These are phyloP conservation scores for Xylaria curta DNA, from an alignment of 495 filamentous ascomycete genomes.

Conservation along the genomic window DNA sequence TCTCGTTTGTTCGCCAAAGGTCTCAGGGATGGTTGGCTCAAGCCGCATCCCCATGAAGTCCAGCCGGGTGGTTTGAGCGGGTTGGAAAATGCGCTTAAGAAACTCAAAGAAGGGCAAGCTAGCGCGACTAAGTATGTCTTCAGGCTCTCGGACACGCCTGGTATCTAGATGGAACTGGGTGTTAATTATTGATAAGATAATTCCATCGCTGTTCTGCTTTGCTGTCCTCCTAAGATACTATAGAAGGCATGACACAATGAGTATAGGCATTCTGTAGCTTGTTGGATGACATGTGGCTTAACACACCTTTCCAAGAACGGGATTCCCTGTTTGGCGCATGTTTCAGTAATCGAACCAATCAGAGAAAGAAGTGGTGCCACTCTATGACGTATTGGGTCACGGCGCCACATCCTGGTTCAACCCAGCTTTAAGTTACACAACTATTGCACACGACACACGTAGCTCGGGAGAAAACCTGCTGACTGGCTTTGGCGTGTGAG, in stretches of 20 bases:
- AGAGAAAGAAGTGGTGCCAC: background rate
- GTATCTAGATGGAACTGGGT: no score
- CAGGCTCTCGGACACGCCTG: no score
- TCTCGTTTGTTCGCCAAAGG: no score
- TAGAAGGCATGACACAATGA: slow-evolving; percentile 9
- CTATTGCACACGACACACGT: background rate
- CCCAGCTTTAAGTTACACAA: slow-evolving; percentile 15
- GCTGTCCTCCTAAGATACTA: background rate
- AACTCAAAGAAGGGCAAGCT: no score
- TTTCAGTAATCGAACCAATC: slow-evolving; percentile 13
- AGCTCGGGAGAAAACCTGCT: slow-evolving; percentile 13
- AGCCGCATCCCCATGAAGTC: no score
- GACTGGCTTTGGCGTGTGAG: slow-evolving; percentile 16
- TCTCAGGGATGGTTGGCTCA: no score
- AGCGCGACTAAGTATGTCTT: no score
- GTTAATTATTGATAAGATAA: no score
- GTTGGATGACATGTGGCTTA: background rate
- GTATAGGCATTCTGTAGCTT: background rate
- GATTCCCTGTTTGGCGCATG: slow-evolving; percentile 16
- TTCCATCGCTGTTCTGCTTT: no score
- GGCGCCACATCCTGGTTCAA: slow-evolving; percentile 8
- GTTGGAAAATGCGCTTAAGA: no score
- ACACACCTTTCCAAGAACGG: slow-evolving; percentile 17
- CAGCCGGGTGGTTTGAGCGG: no score
- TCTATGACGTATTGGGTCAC: slow-evolving; percentile 11